Base-by-base conservation (phyloP, 2,329 filamentous ascomycete species). In the Botryosphaeria dothidea region DNA sequence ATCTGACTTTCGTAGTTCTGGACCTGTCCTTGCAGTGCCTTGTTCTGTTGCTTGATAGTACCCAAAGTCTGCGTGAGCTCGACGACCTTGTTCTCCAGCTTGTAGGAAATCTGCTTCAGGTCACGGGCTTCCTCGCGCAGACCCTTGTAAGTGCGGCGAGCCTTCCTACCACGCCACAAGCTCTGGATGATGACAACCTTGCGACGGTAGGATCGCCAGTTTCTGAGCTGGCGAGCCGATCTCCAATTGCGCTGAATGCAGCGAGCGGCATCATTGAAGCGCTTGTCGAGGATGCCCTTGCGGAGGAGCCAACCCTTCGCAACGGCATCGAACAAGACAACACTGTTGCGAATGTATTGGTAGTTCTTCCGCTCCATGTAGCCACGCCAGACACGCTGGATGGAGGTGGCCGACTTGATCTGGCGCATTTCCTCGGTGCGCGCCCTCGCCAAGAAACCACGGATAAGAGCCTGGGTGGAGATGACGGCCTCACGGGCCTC, bases 81-180 rank as follows among this genome's bases (percentile, higher is more conserved):
- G 68, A 99, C 92, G 68, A 99, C 95, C 88, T 99, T 99, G 86
- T 99, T 98, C 79, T 99, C 95, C 72, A 99, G 84, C 84, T 97
- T 98, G 85, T 99, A 99, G 2, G 95, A 98, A 71, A 99, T 99
- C 80, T 98, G 94, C 85, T 98, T 98, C 77, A 99, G 87, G 82
- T 99, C 96, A 75, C 95, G 91, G 69, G 95, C 95, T 80, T 99
- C 95, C 79, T 97, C 93, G 70, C 95, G 92, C 67, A 96, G 82
- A 71, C 84, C 88, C 87, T 97, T 98, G 85, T 99, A 99, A 56
- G 87, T 89, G 70, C 85, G 87, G 69, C 95, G 88, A 64, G 95
- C 94, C 68, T 80, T 75, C 78, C 87, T 93, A 76, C 93, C 94
- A 77, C 95, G 90, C 92, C 92, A 98, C 75, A 98, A 79, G 78